Evolutionary conservation across 2,329 filamentous ascomycete species (phyloP), one percentile per base, ranked within the genome.

Genomic region (Fusarium incarnatum): DNA sequence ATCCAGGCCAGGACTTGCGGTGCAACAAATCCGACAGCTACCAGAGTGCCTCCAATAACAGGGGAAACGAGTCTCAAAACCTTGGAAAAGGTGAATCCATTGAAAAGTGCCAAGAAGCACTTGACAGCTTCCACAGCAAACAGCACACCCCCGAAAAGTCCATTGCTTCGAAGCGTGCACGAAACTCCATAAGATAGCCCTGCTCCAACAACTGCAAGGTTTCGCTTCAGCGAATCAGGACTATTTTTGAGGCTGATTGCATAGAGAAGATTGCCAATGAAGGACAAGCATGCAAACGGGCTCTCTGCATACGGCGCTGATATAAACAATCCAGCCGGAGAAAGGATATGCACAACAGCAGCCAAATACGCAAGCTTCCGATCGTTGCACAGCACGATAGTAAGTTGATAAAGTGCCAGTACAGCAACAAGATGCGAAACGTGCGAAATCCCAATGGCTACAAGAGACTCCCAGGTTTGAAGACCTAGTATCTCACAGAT

Each of bases 251-350:
- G 42, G 74, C 83, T 82, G 46, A 85, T 83, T 2, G 87, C 87
- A 77, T 95, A 96, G 49, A 91, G 78, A 30, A 92, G 85, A 74
- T 89, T 90, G 2, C 94, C 96, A 1, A 85, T 72, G 74, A 98
- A 93, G 42, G 92, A 92, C 34, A 97, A 83, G 23, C 92, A 83
- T 0, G 95, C 90, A 79, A 94, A 98, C 0, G 91, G 79, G 68
- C 92, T 89, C 81, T 99, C 96, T 12, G 89, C 87, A 79, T 96
- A 97, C 0, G 95, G 94, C 0, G 94, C 91, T 0, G 92, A 94
- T 20, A 99, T 87, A 77, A 99, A 98, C 4, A 98, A 81, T 1
- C 95, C 95, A 0, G 92, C 96, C 0, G 96, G 95, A 0, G 93
- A 96, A 50, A 98, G 77, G 58, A 97, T 86, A 78, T 98, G 94